Percentiles rank a stretch among this genome's conserved stretches.
These are phyloP conservation scores for Rutstroemia sp. DNA, from an alignment of 2,329 filamentous ascomycete species.

Conservation along the genomic window DNA sequence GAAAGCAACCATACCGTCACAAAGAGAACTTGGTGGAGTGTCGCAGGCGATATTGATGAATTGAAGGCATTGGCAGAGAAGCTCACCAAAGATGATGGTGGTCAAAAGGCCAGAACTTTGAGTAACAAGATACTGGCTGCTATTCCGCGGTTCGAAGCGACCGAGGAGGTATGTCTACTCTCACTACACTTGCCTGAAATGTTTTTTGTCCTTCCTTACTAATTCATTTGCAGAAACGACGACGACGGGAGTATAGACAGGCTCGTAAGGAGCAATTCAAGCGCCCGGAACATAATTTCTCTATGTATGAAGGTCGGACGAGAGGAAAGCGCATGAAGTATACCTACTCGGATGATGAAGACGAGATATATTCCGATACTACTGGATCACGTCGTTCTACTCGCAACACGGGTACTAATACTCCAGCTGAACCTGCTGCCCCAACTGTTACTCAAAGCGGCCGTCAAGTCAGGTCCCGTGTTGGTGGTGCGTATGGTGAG, in stretches of 20 bases:
- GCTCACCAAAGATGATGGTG: constrained; percentile 68
- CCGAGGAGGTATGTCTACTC: constrained; percentile 63
- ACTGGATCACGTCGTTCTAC: constrained; percentile 60
- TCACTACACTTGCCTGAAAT: not conserved
- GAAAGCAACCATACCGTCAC: constrained; percentile 79
- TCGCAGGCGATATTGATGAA: constrained; percentile 87
- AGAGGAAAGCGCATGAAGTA: constrained; percentile 95
- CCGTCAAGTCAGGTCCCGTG: constrained; percentile 64
- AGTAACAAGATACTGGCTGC: constrained; percentile 71
- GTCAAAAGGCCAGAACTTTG: constrained; percentile 71
- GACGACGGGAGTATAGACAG: constrained; percentile 83
- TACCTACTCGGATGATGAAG: constrained; percentile 87
- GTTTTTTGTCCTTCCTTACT: constrained; percentile 14
- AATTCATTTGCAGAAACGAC: constrained; percentile 63
- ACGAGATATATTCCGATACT: constrained; percentile 57
- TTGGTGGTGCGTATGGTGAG: constrained; percentile 48
- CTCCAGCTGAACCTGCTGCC: constrained; percentile 60
- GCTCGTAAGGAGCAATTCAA: constrained; percentile 69
- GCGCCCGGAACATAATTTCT: constrained; percentile 81
- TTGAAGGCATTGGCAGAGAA: constrained; percentile 68
- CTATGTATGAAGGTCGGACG: constrained; percentile 91
- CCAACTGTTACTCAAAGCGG: constrained; percentile 75
- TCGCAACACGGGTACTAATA: constrained; percentile 66
- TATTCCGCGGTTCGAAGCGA: constrained; percentile 84
- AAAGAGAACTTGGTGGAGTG: constrained; percentile 81